These are phyloP conservation scores for Calonectria multiphialidica DNA, from an alignment of 2,329 filamentous ascomycete species.

Conservation along the genomic window DNA sequence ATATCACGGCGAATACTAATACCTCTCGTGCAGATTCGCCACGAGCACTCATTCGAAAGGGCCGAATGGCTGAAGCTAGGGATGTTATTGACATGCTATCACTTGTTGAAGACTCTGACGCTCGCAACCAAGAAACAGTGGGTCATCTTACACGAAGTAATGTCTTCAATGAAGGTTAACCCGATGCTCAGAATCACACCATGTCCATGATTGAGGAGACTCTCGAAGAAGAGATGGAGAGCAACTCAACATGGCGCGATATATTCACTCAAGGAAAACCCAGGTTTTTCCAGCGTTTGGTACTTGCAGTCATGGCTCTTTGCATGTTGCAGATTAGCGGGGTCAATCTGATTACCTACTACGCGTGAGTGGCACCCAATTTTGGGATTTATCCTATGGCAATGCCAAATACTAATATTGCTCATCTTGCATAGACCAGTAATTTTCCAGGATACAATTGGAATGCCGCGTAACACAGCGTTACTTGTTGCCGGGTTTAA, in stretches of 20 bases:
- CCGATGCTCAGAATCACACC: neutral
- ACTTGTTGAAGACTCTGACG: neutral
- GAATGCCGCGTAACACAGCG: neutral
- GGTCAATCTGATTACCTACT: neutral
- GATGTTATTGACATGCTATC: neutral
- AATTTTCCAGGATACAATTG: neutral
- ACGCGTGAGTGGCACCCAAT: neutral
- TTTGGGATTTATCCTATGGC: too few relatives aligned
- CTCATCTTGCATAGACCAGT: neutral
- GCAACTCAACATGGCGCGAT: neutral
- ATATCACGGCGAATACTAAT: neutral
- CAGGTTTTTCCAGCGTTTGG: neutral
- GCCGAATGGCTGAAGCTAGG: neutral
- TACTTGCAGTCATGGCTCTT: neutral
- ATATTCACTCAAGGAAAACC: neutral
- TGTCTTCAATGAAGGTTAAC: neutral
- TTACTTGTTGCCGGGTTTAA: neutral
- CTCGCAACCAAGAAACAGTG: neutral
- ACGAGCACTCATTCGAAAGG: neutral
- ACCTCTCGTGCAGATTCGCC: neutral
- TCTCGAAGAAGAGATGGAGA: neutral
- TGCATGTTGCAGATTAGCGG: neutral
- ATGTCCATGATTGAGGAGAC: constrained; percentile 1
- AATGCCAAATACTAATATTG: too few relatives aligned
- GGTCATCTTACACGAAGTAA: neutral